Conservation (phyloP, 2,329 filamentous ascomycete genomes). For the Aspergillus proliferans region DNA sequence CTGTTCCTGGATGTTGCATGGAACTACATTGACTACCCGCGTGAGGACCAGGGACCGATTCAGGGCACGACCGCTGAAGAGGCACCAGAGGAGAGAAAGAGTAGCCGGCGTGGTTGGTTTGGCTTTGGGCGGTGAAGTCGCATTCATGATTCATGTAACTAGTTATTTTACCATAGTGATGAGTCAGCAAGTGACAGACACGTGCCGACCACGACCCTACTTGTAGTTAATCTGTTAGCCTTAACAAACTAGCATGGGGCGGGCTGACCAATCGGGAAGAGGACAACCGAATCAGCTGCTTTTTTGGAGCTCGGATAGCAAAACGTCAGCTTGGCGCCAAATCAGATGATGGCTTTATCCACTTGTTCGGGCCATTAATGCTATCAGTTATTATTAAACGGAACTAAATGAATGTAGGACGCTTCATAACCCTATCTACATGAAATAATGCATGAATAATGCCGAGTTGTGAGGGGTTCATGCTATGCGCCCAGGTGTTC, state of each 20-base stretch:
- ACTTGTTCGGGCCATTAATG: too few species aligned
- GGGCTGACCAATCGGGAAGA: slow-evolving; percentile 2
- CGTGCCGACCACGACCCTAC: background rate
- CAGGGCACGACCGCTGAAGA: slow-evolving; percentile 17
- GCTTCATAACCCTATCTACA: too few species aligned
- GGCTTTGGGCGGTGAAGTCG: slow-evolving; percentile 52
- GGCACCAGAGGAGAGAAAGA: slow-evolving; percentile 38
- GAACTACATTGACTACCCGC: slow-evolving; percentile 94
- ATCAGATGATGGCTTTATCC: background rate
- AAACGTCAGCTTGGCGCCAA: background rate
- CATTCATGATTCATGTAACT: background rate
- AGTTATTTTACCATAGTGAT: background rate
- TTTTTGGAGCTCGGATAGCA: background rate
- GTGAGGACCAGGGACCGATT: slow-evolving; percentile 39
- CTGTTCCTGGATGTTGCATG: slow-evolving; percentile 94
- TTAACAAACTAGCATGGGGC: background rate
- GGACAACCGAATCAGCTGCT: slow-evolving; percentile 7
- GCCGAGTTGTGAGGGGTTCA: too few species aligned
- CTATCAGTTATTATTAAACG: too few species aligned
- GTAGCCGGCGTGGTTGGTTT: slow-evolving; percentile 70
- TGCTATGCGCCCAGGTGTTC: too few species aligned
- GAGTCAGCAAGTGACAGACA: background rate
- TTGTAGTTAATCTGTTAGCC: background rate
- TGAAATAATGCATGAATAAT: too few species aligned
- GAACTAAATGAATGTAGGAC: too few species aligned